Evolutionary conservation across 768 basidiomycete genomes (phyloP), one percentile per base, ranked within the genome.

Genomic region (Boletus subcaerulescens): DNA sequence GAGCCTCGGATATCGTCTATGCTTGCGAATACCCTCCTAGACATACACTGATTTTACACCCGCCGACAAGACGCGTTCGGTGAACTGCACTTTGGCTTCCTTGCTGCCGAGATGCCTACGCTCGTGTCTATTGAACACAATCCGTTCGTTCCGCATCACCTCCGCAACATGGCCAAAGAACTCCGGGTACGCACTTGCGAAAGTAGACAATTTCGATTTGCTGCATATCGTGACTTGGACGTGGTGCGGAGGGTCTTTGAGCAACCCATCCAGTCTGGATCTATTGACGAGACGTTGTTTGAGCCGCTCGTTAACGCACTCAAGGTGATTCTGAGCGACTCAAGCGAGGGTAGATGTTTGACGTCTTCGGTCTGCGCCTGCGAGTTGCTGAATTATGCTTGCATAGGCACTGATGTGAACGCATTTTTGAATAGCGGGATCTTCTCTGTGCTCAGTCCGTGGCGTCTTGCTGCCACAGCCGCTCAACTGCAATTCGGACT

Each of bases 401-500:
- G 26, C 8, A n/a, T 36, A 67, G 69, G 70, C 36, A 65, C 69
- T 72, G 80, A 82, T 50, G 72, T 78, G 18, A 81, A 82, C 38
- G 3, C 91, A 91, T 72, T 81, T 48, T 79, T 77, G 48, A 81
- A 80, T 51, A 85, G 83, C 79, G 80, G 82, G 18, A 79, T 86
- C 13, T 83, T 83, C 0, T 83, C 82, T 10, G 73, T 88, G 32
- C 73, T 92, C 29, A 91, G 87, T 57, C 91, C 89, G 1, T 93
- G 91, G 88, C 89, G 88, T 63, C 80, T 91, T 24, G 83, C 87
- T 12, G 87, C 88, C 3, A 91, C 91, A 0, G 85, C 86, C 6
- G 86, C 91, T 51, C 86, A 90, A 60, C 78, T 92, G 57, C 87
- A 90, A 54, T 79, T 92, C 38, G 82, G 85, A 41, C 75, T 92